Evolutionary conservation across 257 asterid species (phyloP).

Genomic region (Gardenia jasminoides): DNA sequence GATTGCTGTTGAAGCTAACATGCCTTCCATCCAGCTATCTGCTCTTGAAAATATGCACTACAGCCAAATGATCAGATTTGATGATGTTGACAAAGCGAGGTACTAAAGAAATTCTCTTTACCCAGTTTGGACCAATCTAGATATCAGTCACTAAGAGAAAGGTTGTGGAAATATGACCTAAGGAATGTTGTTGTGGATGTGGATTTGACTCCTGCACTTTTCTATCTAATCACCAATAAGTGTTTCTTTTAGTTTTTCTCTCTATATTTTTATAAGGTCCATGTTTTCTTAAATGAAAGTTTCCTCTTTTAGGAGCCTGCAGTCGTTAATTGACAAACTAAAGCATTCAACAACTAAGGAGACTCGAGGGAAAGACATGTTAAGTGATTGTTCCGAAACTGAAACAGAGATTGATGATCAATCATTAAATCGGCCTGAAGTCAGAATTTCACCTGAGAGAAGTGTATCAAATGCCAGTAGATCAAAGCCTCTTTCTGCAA

Average conservation of each 20-base stretch:
- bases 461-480: slow-evolving; percentile 29
- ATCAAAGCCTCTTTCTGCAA: slow-evolving; percentile 40
- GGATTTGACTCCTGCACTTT: neutral
- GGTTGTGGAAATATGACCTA: neutral
- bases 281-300: neutral
- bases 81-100: slow-evolving; percentile 83
- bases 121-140: neutral
- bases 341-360: slow-evolving; percentile 45
- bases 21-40: slow-evolving; percentile 58
- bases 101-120: slow-evolving; percentile 10
- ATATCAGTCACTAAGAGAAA: neutral
- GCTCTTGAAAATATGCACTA: slow-evolving; percentile 96
- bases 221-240: neutral
- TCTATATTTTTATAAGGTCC: neutral
- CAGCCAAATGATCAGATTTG: slow-evolving; percentile 92
- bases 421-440: slow-evolving; percentile 51
- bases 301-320: slow-evolving; percentile 49
- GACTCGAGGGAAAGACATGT: slow-evolving; percentile 34
- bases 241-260: neutral
- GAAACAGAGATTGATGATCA: slow-evolving; percentile 58
- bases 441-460: slow-evolving; percentile 41
- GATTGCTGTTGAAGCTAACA: slow-evolving; percentile 63
- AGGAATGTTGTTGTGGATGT: neutral
- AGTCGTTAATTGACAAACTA: slow-evolving; percentile 52
- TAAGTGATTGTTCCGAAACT: slow-evolving; percentile 76